Conservation (phyloP, 2,329 filamentous ascomycete species). For the Botrytis paeoniae region DNA sequence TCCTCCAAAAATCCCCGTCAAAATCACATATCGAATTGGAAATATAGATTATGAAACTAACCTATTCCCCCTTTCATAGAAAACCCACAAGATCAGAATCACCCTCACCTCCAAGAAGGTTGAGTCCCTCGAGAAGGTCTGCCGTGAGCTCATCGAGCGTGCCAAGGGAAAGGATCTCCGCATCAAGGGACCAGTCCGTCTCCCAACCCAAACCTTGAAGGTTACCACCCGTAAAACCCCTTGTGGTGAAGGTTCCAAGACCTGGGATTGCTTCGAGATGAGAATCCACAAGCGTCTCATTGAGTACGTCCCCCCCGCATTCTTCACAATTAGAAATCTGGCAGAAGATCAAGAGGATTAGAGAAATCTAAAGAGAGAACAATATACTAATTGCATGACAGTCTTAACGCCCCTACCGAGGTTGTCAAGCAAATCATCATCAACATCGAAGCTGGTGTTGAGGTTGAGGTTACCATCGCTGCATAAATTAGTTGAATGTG, state of each 20-base stretch:
- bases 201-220: constrained; percentile 95
- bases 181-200: constrained; percentile 96
- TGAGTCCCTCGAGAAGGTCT: constrained; percentile 94
- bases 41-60: constrained; percentile 10
- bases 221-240: constrained; percentile 83
- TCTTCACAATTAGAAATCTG: background rate
- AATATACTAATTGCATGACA: constrained; percentile 38
- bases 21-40: background rate
- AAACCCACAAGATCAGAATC: constrained; percentile 98
- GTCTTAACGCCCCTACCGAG: constrained; percentile 95
- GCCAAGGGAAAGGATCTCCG: constrained; percentile 97
- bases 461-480: constrained; percentile 90
- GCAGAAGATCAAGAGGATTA: background rate
- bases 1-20: no score
- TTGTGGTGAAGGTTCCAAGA: constrained; percentile 99
- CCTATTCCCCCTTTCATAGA: constrained; percentile 46
- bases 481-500: constrained; percentile 52
- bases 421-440: constrained; percentile 95
- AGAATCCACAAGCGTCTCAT: constrained; percentile 98
- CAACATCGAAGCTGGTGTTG: constrained; percentile 91
- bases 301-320: constrained; percentile 57
- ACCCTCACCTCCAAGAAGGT: constrained; percentile 96
- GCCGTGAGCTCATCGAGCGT: constrained; percentile 96
- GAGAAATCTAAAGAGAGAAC: background rate
- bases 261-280: constrained; percentile 99